These are phyloP conservation scores for Amanita subjunquillea DNA, from an alignment of 768 basidiomycete species.

Conservation along the genomic window DNA sequence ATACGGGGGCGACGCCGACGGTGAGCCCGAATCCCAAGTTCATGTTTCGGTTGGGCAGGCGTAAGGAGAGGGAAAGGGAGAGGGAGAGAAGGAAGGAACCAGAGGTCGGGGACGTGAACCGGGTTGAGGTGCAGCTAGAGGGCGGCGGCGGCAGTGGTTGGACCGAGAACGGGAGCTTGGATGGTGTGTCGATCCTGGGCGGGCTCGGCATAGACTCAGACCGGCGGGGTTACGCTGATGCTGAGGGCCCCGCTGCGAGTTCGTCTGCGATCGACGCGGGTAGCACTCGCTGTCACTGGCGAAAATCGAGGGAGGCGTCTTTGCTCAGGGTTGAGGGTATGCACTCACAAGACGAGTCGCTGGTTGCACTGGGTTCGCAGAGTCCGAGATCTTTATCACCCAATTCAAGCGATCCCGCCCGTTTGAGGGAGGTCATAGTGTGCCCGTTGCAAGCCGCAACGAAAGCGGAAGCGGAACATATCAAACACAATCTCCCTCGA, in stretches of 20 bases:
- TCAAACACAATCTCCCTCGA: background rate
- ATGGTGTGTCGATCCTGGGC: background rate
- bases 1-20: conserved; percentile 39
- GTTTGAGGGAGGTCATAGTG: no score
- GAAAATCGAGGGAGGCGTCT: conserved; percentile 5
- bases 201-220: background rate
- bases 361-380: no score
- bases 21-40: conserved; percentile 41
- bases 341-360: background rate
- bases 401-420: background rate
- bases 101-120: background rate
- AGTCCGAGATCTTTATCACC: no score
- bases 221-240: background rate
- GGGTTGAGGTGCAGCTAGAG: background rate
- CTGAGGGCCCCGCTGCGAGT: conserved; percentile 2
- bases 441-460: conserved; percentile 6
- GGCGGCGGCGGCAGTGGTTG: no score
- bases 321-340: background rate
- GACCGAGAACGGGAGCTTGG: background rate
- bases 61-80: conserved; percentile 15
- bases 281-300: conserved; percentile 2
- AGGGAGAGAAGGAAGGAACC: conserved; percentile 5
- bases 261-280: conserved; percentile 8
- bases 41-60: conserved; percentile 7
- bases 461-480: conserved; percentile 13